Base-by-base conservation (phyloP, 1,284 basidiomycete species). In the Cystobasidiaceae sp. region DNA sequence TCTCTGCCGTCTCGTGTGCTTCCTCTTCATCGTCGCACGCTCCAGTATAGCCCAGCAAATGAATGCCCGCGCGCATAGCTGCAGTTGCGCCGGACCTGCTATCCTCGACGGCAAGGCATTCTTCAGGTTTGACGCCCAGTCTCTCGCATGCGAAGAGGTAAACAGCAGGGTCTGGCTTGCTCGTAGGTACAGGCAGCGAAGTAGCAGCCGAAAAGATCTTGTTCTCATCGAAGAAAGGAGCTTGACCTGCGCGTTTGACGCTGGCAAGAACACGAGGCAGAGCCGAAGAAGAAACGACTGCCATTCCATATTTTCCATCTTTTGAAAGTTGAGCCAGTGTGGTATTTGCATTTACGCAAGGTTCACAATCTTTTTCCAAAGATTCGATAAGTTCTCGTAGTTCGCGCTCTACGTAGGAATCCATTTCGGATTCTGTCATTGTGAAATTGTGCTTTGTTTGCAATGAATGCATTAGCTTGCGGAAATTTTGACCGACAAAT, bases 271-370 rank as follows among this genome's bases (percentile, higher is more conserved):
- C 55, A 25, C 63, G 44, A 17, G 55, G 46, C 21, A 58, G n/a
- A n/a, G 63, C 63, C n/a, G 63, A 66, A 34, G 45, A 50, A 27
- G 55, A 58, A 17, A 66, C 63, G 46, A 66, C 56, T n/a, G 56
- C 56, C 28, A 66, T 48, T 33, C 63, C 63, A 34, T 51, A 51
- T 37, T 51, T 51, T 34, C 44, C 55, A 39, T 49, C 52, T 54
- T 58, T 13, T 21, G 32, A n/a, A 15, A 66, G 23, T 17, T 50
- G 27, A 15, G 41, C 43, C n/a, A 66, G 33, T 2, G 59, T 46
- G 17, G 30, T 15, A 19, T 39, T 66, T 0, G 57, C 50, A 25
- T 56, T 46, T 2, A 33, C 45, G 27, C 63, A 66, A 1, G 50
- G 50, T 34, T 33, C 39, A 51, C 43, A 44, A 15, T 59, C 49